Base-by-base conservation (phyloP, 371 early-diverging fungal species). In the Rhizopus delemar region DNA sequence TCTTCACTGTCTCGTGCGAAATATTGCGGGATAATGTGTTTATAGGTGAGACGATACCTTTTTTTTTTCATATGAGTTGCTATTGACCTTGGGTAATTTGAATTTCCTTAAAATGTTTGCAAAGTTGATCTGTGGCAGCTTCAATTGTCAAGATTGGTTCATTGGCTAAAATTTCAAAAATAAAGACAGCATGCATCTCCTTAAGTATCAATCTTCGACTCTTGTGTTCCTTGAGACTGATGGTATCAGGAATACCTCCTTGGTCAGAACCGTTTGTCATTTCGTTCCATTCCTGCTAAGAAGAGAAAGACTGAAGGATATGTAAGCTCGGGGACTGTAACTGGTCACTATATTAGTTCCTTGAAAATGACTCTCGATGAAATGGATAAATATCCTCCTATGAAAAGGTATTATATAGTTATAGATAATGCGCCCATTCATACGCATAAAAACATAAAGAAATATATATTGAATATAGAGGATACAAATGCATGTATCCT, bases 331-430 rank as follows among this genome's bases (percentile, higher is more conserved):
- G 65, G 59, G 4, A 51, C 59, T 29, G 56, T 58, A 31, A 59
- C 46, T 1, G 59, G 56, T 9, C 59, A 59, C 33, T 65, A 56
- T 43, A 51, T 59, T 5, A 56, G 52, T 51, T 65, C 56, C 53
- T 56, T 65, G 38, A 56, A 49, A 50, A 55, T 39, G 28, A 52
- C 53, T 49, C 46, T 65, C 5, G 59, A 65, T 57, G 59, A 51
- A 46, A 50, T 65, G 51, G 59, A 64, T 46, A 64, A 64, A 45
- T 46, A 64, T 64, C 48, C 53, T 2, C 54, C 57, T 46, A 62
- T 62, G 51, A 51, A 22, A 22, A 2, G 2, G 0, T 2, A 22
- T 2, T 22, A 22, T 22, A 22, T 22, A 22, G 22, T 22, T 2
- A 22, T 22, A 2, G 22, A 22, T 22, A 22, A 22, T 22, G 22